Percentiles rank a stretch among this genome's conserved stretches.
phyloP scores from a whole-genome alignment of 371 early-diverging fungal species.

The Mucor indicus region DNA sequence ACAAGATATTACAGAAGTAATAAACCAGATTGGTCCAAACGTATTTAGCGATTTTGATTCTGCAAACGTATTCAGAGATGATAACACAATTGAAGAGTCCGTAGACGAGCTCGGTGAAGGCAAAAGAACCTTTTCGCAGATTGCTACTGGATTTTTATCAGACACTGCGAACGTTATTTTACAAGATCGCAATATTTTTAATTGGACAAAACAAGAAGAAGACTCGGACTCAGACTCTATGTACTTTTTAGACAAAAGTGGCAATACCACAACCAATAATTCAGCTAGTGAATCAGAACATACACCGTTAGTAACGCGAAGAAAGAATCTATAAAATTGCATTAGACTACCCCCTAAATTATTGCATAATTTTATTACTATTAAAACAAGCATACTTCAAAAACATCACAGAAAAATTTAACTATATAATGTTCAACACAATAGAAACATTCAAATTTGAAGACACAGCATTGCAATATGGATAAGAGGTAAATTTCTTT shows the following conservation, averaged over 20 bases:
- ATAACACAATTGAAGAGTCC: constrained; percentile 24
- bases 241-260: constrained; percentile 18
- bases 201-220: constrained; percentile 39
- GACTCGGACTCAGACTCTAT: constrained; percentile 15
- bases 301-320: no score
- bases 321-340: no score
- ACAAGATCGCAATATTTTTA: constrained; percentile 59
- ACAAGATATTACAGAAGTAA: constrained; percentile 71
- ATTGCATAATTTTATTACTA: no score
- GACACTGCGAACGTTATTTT: constrained; percentile 46
- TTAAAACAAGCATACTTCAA: no score
- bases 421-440: no score
- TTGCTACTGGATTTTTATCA: constrained; percentile 37
- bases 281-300: no score
- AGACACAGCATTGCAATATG: no score
- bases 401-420: no score
- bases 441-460: no score
- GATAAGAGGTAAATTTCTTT: no score
- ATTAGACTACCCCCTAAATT: no score
- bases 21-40: constrained; percentile 86
- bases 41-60: constrained; percentile 79
- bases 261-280: neutral
- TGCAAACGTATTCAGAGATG: constrained; percentile 31
- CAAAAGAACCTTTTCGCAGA: constrained; percentile 29
- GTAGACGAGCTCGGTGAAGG: constrained; percentile 37